These are phyloP conservation scores for Antitrichia curtipendula DNA, from an alignment of 225 moss, liverwort and hornwort genomes.

Conservation along the genomic window DNA sequence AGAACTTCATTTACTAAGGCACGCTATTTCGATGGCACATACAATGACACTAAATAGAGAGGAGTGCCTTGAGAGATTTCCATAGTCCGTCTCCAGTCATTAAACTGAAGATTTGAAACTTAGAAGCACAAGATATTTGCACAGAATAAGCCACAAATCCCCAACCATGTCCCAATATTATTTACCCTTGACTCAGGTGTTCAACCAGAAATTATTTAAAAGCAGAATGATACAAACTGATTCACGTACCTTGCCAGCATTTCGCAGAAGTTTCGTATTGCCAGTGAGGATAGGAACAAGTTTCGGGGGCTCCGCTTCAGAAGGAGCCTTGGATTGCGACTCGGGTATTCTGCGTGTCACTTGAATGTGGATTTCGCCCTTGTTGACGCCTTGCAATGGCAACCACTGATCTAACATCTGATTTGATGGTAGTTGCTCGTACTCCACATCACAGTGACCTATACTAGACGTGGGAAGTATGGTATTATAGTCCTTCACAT, in stretches of 20 bases:
- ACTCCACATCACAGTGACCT: conserved; percentile 87
- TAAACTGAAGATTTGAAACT: background rate
- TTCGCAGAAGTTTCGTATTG: conserved; percentile 56
- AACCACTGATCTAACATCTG: conserved; percentile 80
- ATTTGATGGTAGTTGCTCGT: conserved; percentile 60
- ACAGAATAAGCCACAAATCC: background rate
- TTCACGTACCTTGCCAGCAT: conserved; percentile 62
- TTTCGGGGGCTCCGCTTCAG: conserved; percentile 1
- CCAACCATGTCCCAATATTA: background rate
- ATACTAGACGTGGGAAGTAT: conserved; percentile 85
- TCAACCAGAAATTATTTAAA: background rate
- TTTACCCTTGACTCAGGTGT: background rate
- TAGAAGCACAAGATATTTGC: background rate
- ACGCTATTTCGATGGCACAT: background rate
- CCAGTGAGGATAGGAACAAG: conserved; percentile 21
- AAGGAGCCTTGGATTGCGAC: background rate
- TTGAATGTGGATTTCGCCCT: conserved; percentile 93
- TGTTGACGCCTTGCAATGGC: conserved; percentile 63
- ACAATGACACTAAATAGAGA: background rate
- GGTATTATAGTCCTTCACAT: conserved; percentile 88
- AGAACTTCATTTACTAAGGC: background rate
- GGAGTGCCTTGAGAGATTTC: background rate
- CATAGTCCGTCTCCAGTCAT: background rate
- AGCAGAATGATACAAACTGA: background rate
- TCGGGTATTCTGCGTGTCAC: conserved; percentile 73